phyloP scores from a whole-genome alignment of 2,329 filamentous ascomycete species.

The Phoma sp. region DNA sequence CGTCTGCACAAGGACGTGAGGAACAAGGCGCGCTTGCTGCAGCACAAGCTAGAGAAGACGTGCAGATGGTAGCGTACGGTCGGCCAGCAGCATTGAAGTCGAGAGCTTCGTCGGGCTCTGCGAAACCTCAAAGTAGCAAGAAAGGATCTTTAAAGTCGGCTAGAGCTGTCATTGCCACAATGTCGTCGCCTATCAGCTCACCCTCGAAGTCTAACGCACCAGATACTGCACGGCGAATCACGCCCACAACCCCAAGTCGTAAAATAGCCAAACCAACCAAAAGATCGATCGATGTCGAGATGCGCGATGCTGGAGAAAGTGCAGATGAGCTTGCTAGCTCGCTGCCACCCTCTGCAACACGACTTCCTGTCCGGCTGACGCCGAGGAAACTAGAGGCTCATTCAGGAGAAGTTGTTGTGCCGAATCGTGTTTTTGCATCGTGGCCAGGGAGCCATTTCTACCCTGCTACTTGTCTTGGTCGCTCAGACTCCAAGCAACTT shows the following conservation, averaged over 20 bases:
- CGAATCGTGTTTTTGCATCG: constrained; percentile 63
- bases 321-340: constrained; percentile 30
- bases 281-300: constrained; percentile 24
- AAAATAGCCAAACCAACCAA: neutral
- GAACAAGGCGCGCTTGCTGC: constrained; percentile 44
- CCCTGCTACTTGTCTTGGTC: constrained; percentile 64
- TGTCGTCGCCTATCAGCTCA: constrained; percentile 29
- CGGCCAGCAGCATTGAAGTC: constrained; percentile 35
- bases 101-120: constrained; percentile 19
- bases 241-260: constrained; percentile 22
- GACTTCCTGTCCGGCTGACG: constrained; percentile 19
- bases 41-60: constrained; percentile 25
- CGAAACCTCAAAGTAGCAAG: constrained; percentile 25
- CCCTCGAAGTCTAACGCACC: constrained; percentile 17
- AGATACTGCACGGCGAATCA: constrained; percentile 7
- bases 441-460: constrained; percentile 66
- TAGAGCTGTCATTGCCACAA: constrained; percentile 26
- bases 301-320: constrained; percentile 26
- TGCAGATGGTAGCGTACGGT: constrained; percentile 19
- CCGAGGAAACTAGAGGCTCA: neutral
- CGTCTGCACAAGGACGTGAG: constrained; percentile 40
- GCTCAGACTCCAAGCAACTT: constrained; percentile 52
- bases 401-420: constrained; percentile 43
- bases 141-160: constrained; percentile 39
- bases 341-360: constrained; percentile 23